Conservation (phyloP, 1,139 yeast genomes). For the Taiozyma onychis region DNA sequence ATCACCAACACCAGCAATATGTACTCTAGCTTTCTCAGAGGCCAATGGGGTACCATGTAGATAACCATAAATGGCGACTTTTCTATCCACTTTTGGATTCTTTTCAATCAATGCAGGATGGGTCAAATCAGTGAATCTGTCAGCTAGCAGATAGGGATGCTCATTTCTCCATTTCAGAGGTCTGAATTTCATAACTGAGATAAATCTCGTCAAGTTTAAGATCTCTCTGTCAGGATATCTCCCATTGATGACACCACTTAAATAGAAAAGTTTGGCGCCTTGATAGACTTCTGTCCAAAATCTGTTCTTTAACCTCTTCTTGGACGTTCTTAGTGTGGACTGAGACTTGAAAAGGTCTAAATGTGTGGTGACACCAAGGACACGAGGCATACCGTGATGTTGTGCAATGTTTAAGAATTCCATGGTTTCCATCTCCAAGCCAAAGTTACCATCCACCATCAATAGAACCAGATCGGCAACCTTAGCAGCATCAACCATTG, state of each 20-base stretch:
- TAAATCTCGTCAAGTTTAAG: slow-evolving; percentile 83
- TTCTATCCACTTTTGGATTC: slow-evolving; percentile 81
- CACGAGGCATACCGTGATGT: slow-evolving; percentile 98
- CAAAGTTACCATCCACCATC: slow-evolving; percentile 94
- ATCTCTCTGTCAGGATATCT: slow-evolving; percentile 97
- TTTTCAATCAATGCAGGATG: slow-evolving; percentile 80
- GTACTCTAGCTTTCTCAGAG: slow-evolving; percentile 67
- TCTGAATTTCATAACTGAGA: slow-evolving; percentile 95
- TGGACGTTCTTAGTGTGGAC: slow-evolving; percentile 84
- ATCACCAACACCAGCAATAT: slow-evolving; percentile 96
- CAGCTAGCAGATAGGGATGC: slow-evolving; percentile 91
- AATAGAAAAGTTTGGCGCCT: slow-evolving; percentile 92
- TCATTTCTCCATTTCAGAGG: slow-evolving; percentile 99
- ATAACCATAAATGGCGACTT: slow-evolving; percentile 89
- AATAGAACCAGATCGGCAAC: slow-evolving; percentile 88
- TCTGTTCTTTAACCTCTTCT: slow-evolving; percentile 86
- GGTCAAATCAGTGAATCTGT: slow-evolving; percentile 91
- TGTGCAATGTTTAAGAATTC: slow-evolving; percentile 94
- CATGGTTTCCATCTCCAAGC: slow-evolving; percentile 99
- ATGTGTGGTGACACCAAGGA: slow-evolving; percentile 93
- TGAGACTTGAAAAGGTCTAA: slow-evolving; percentile 89
- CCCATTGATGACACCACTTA: slow-evolving; percentile 95
- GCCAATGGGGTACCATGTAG: slow-evolving; percentile 91
- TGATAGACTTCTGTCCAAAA: slow-evolving; percentile 99
- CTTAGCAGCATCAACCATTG: slow-evolving; percentile 96